These are phyloP conservation scores for Ogataea pilisensis DNA, from an alignment of 805 yeast species.

Conservation along the genomic window DNA sequence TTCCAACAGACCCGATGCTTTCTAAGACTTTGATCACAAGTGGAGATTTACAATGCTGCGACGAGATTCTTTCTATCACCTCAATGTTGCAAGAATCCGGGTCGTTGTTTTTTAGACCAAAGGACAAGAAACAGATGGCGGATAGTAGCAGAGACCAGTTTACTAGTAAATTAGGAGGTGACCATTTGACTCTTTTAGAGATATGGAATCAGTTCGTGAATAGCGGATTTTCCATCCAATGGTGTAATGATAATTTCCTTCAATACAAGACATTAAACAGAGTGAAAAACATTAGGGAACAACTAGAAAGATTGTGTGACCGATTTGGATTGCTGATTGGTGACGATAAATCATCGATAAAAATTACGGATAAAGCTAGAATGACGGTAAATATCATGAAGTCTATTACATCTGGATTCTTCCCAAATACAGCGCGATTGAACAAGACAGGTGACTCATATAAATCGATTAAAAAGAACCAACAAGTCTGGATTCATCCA, in stretches of 20 bases:
- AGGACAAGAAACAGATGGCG: slow-evolving; percentile 61
- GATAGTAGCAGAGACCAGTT: slow-evolving; percentile 60
- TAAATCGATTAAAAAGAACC: slow-evolving; percentile 59
- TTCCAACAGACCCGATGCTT: slow-evolving; percentile 89
- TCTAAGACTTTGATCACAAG: slow-evolving; percentile 72
- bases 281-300: slow-evolving; percentile 67
- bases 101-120: slow-evolving; percentile 65
- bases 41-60: slow-evolving; percentile 53
- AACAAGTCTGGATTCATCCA: slow-evolving; percentile 81
- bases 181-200: slow-evolving; percentile 71
- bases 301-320: slow-evolving; percentile 57
- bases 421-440: slow-evolving; percentile 60
- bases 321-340: slow-evolving; percentile 42
- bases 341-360: slow-evolving; percentile 26
- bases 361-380: slow-evolving; percentile 24
- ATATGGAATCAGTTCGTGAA: slow-evolving; percentile 76
- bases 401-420: slow-evolving; percentile 63
- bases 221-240: slow-evolving; percentile 59
- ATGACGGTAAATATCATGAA: slow-evolving; percentile 40
- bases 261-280: slow-evolving; percentile 71
- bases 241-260: slow-evolving; percentile 84
- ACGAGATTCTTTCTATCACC: slow-evolving; percentile 67
- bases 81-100: slow-evolving; percentile 82
- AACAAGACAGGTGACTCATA: slow-evolving; percentile 65
- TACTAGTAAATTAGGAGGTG: slow-evolving; percentile 52